Conservation (phyloP, 768 basidiomycete genomes). For the Lentinula sp. region DNA sequence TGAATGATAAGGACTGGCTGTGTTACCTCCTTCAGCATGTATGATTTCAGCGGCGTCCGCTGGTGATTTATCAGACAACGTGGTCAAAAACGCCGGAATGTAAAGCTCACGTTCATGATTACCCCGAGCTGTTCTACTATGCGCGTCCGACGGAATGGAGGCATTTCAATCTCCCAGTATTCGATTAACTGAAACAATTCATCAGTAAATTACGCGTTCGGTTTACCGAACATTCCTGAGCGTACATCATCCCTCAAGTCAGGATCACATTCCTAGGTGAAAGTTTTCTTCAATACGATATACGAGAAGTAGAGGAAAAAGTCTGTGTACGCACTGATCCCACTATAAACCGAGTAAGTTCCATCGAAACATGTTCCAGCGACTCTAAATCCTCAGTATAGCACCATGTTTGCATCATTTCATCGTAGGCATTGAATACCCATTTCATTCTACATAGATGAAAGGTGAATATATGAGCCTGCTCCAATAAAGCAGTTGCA, state of each 20-base stretch:
- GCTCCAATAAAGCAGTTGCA: constrained; percentile 15
- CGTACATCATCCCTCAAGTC: constrained; percentile 65
- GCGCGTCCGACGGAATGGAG: constrained; percentile 49
- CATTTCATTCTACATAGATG: constrained; percentile 41
- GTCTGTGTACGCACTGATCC: constrained; percentile 40
- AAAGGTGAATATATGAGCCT: neutral
- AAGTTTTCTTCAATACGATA: neutral
- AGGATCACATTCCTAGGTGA: constrained; percentile 38
- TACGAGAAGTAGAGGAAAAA: neutral
- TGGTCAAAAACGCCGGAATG: neutral
- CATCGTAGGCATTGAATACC: constrained; percentile 57
- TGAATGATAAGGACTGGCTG: constrained; percentile 68
- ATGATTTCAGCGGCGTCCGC: constrained; percentile 48
- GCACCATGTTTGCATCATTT: constrained; percentile 57
- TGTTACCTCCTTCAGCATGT: constrained; percentile 44
- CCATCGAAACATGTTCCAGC: constrained; percentile 60
- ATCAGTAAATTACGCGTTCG: neutral
- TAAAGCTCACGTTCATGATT: constrained; percentile 49
- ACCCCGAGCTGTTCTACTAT: constrained; percentile 49
- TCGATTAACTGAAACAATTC: constrained; percentile 44
- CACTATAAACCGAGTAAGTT: constrained; percentile 48
- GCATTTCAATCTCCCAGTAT: constrained; percentile 53
- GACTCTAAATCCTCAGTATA: constrained; percentile 60
- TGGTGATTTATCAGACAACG: constrained; percentile 17
- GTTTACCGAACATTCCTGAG: neutral